Evolutionary conservation across 2,329 filamentous ascomycete genomes (phyloP).

Genomic region (Cercospora sojina): DNA sequence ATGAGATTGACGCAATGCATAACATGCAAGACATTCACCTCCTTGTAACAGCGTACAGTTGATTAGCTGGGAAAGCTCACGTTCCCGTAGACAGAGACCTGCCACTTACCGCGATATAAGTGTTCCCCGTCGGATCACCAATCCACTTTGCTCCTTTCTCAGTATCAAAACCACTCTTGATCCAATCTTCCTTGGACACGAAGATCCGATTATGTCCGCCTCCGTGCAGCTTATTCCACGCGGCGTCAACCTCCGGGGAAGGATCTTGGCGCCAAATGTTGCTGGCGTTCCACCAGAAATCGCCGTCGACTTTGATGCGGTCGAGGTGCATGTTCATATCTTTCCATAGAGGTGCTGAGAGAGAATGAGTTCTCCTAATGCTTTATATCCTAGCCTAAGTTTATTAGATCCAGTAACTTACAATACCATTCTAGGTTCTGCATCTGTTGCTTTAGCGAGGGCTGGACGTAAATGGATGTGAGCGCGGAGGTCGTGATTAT

Average conservation of each 20-base stretch:
- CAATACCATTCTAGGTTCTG: not conserved
- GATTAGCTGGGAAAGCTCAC: not conserved
- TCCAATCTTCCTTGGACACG: not conserved
- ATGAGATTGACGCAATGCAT: not conserved
- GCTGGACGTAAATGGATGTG: too few relatives aligned
- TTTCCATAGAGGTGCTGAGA: not conserved
- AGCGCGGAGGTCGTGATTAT: too few relatives aligned
- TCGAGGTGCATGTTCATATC: not conserved
- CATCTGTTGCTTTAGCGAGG: too few relatives aligned
- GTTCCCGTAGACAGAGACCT: too few relatives aligned
- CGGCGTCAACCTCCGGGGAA: constrained; percentile 4
- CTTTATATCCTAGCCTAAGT: too few relatives aligned
- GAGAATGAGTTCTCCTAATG: too few relatives aligned
- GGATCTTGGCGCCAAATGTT: not conserved
- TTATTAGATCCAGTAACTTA: not conserved
- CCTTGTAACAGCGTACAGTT: too few relatives aligned
- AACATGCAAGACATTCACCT: not conserved
- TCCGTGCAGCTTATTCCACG: not conserved
- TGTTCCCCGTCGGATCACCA: not conserved
- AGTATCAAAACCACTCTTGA: not conserved
- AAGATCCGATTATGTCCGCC: not conserved
- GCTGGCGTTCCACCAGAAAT: not conserved
- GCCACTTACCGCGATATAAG: not conserved
- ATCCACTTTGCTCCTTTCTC: not conserved
- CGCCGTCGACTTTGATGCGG: not conserved